Conservation (phyloP, 257 asterid species). For the Solanum commersonii region DNA sequence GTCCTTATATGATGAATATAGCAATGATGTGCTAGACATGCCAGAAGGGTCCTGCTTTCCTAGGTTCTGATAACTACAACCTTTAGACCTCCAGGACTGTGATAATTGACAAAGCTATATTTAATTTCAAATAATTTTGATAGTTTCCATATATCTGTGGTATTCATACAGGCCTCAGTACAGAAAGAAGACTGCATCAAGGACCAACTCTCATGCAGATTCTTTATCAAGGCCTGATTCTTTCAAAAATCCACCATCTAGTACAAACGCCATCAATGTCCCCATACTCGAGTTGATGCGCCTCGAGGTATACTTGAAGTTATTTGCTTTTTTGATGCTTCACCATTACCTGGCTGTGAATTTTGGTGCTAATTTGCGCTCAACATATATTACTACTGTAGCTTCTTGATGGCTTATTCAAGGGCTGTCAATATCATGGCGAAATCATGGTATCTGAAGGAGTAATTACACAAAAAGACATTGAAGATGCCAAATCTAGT, state of each 20-base stretch:
- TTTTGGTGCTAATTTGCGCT: slow-evolving; percentile 2
- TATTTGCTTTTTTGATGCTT: background rate
- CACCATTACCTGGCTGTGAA: background rate
- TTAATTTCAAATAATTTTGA: background rate
- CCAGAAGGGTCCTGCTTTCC: slow-evolving; percentile 96
- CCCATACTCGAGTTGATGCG: slow-evolving; percentile 78
- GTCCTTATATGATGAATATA: slow-evolving; percentile 88
- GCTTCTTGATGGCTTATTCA: slow-evolving; percentile 58
- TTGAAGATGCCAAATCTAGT: slow-evolving; percentile 63
- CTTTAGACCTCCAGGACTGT: background rate
- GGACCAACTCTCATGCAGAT: slow-evolving; percentile 21
- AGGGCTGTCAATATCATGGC: slow-evolving; percentile 53
- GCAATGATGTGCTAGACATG: slow-evolving; percentile 91
- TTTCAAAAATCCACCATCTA: slow-evolving; percentile 39
- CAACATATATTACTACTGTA: slow-evolving; percentile 12
- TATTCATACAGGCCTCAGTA: slow-evolving; percentile 53
- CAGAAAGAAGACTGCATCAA: slow-evolving; percentile 32
- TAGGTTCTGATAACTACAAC: slow-evolving; percentile 33
- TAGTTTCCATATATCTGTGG: background rate
- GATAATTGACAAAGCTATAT: background rate
- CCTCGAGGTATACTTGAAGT: slow-evolving; percentile 46
- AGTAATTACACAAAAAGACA: slow-evolving; percentile 50
- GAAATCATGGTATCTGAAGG: slow-evolving; percentile 64
- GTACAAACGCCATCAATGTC: slow-evolving; percentile 26
- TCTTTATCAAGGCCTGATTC: slow-evolving; percentile 53